Conservation (phyloP, 192 early-diverging fungal genomes). For the Linnemannia exigua region DNA sequence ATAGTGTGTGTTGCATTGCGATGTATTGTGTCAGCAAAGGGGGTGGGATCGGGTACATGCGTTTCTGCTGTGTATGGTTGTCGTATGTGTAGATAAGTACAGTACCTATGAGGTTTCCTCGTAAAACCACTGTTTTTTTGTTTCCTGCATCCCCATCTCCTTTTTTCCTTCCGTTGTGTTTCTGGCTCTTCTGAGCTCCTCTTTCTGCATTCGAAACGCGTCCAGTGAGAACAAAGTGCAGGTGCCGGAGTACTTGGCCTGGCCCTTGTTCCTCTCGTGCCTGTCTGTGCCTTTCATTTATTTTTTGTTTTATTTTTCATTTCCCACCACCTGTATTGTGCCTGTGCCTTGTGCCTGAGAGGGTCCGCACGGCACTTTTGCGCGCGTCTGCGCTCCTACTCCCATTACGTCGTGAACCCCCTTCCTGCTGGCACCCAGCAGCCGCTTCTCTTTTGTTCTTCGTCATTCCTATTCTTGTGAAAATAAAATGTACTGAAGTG, state of each 20-base stretch:
- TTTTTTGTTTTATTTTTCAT: neutral
- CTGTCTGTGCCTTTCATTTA: neutral
- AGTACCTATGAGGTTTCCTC: neutral
- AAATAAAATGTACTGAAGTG: too few relatives aligned
- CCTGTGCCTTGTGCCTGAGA: too few relatives aligned
- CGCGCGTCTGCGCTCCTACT: too few relatives aligned
- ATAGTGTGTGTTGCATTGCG: neutral
- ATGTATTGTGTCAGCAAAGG: neutral
- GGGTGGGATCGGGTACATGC: neutral
- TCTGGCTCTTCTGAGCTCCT: neutral
- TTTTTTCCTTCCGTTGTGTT: neutral
- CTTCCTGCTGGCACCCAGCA: too few relatives aligned
- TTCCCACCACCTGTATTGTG: too few relatives aligned
- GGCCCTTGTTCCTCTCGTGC: neutral
- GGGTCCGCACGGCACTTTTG: too few relatives aligned
- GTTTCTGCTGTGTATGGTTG: neutral
- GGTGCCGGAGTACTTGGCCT: constrained; percentile 6
- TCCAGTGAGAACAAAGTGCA: neutral
- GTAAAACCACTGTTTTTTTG: neutral
- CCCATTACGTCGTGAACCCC: too few relatives aligned
- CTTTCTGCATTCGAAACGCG: neutral
- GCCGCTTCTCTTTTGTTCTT: too few relatives aligned
- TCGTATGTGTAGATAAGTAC: neutral
- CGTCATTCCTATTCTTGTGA: too few relatives aligned
- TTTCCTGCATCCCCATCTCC: neutral